Percentiles rank a stretch among this genome's conserved stretches.
phyloP scores from a whole-genome alignment of 768 basidiomycete genomes.

The Hysterangium stoloniferum region DNA sequence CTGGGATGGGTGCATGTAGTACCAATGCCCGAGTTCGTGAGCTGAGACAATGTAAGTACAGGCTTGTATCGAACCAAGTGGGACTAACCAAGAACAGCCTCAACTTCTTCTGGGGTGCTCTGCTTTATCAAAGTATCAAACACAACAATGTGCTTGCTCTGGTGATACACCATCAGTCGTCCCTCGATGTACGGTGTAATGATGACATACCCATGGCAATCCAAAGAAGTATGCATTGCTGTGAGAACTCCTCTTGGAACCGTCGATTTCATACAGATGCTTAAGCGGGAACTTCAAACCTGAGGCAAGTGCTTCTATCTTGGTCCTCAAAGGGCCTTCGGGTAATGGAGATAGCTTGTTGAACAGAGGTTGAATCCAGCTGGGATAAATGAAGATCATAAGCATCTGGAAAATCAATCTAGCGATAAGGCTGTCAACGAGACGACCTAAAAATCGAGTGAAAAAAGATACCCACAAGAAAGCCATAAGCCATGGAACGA shows the following conservation, averaged over 20 bases:
- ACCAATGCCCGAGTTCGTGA: conserved; percentile 97
- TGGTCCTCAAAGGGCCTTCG: conserved; percentile 63
- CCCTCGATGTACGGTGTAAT: background rate
- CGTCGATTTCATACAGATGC: conserved; percentile 94
- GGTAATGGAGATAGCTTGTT: conserved; percentile 91
- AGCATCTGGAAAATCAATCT: conserved; percentile 78
- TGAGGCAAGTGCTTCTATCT: conserved; percentile 70
- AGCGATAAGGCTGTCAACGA: conserved; percentile 5
- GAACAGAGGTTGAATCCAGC: conserved; percentile 90
- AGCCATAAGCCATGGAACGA: conserved; percentile 89
- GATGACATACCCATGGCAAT: conserved; percentile 68
- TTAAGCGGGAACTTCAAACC: conserved; percentile 91
- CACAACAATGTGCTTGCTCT: conserved; percentile 94
- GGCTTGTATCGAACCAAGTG: background rate
- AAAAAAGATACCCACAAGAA: conserved; percentile 58
- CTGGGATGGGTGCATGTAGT: conserved; percentile 83
- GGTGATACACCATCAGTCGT: background rate
- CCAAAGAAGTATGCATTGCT: conserved; percentile 99
- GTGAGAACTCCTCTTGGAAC: conserved; percentile 91
- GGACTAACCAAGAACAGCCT: conserved; percentile 74
- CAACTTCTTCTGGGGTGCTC: conserved; percentile 84
- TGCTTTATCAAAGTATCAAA: conserved; percentile 96
- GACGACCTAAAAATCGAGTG: background rate
- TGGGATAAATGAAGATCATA: conserved; percentile 79
- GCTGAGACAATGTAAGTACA: conserved; percentile 35